Evolutionary conservation across 495 filamentous ascomycete genomes (phyloP), one percentile per base, ranked within the genome.

Genomic region (Aspergillus wentii): DNA sequence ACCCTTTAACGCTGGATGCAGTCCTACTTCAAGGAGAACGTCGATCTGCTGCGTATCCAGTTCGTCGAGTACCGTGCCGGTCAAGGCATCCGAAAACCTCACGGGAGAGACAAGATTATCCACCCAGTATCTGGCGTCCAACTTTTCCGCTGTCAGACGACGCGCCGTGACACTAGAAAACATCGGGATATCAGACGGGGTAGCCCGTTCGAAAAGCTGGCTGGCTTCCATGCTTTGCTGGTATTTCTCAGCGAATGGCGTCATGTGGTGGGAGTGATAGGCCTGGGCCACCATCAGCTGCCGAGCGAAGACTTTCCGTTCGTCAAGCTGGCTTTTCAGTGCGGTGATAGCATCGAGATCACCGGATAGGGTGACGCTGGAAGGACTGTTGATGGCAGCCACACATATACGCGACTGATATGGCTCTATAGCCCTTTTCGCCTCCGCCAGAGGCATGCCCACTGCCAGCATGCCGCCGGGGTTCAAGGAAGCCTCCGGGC

Each of bases 1-100:
- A 1, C 57, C 57, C 32, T 76, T 64, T 0, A 88, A 61, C 1
- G 81, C 76, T 5, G 68, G 58, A 43, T 86, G 82, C 14, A 84
- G 80, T 0, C 84, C 83, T 14, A 85, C 59, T 44, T 86, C 82
- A 13, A 86, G 34, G 4, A 85, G 47, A 0, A 62, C 45, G 39
- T 54, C 36, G 15, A 59, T 16, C 34, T 14, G 20, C 21, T 1
- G 51, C 17, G 15, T 43, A 14, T 4, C 26, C 26, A 29, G 11
- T n/a, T 45, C 40, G 5, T 42, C 30, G n/a, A n/a, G n/a, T n/a
- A n/a, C n/a, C n/a, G n/a, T n/a, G n/a, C n/a, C n/a, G n/a, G n/a
- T n/a, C 3, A 70, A 15, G 0, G 67, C 71, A 13, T 61, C 37
- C 2, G 57, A 44, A 43, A 75, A 78, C 10, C 54, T 49, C 1